Evolutionary conservation across 2,329 filamentous ascomycete genomes (phyloP), one percentile per base, ranked within the genome.

Genomic region (Trichoderma endophyticum): DNA sequence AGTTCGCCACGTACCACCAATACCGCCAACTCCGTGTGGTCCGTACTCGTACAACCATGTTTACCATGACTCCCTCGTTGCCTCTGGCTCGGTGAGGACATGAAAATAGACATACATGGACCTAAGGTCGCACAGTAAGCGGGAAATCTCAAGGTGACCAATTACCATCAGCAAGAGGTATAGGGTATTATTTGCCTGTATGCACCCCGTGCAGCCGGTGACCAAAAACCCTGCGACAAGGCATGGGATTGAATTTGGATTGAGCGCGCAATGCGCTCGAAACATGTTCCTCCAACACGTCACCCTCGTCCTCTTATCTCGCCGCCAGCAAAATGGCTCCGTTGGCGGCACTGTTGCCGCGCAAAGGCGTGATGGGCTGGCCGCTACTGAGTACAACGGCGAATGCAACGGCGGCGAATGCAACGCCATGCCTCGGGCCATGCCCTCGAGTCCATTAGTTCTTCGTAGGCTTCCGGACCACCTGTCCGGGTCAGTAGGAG

Each of bases 161-260:
- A 68, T 60, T 48, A 34, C n/a, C 54, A 68, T 32, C 26, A 56
- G 32, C 21, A 51, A 15, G 30, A 12, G 18, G 30, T 61, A 43
- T 48, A 69, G 56, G 36, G 54, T 51, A 61, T 61, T 21, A 59
- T 21, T 34, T 60, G 56, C 65, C 36, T 43, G 36, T 51, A 61
- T 69, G 66, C 66, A 61, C 39, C n/a, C 56, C 56, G 21, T 51
- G 66, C 56, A 61, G 66, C 66, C 26, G 56, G 66, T 69, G 43
- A 51, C 43, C 66, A 61, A 54, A 61, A 61, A 12, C 21, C 43
- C 26, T 26, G n/a, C 43, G 54, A 36, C 36, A 18, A 18, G 54
- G n/a, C n/a, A 34, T 48, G 56, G n/a, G 26, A 51, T 68, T 59
- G 8, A n/a, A 59, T 59, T 30, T 18, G 43, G 32, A 48, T 36